Base-by-base conservation (phyloP, 805 yeast genomes). In the Metschnikowia bowlesiae region DNA sequence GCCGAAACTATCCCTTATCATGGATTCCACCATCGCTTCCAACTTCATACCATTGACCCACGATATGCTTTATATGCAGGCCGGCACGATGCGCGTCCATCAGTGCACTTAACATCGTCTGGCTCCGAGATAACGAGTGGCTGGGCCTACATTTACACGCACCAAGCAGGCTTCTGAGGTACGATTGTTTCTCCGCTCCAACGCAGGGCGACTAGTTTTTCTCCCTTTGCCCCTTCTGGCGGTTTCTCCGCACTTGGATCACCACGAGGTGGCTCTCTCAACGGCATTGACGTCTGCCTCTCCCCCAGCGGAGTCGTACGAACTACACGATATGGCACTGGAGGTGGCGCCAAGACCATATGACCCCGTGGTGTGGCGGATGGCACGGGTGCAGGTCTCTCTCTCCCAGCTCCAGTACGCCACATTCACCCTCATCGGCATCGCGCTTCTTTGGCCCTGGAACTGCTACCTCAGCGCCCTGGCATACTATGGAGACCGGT, bases 371-470 rank as follows among this genome's bases (percentile, higher is more conserved):
- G 55, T 62, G 36, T 44, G 60, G 45, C 43, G 50, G 8, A 34
- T 57, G 2, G 39, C 45, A 39, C 44, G 43, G 8, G 8, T 46
- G 28, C 32, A 28, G 32, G 54, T 56, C 40, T 55, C 56, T n/a
- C 56, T 69, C 13, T 65, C 73, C 2, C 69, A 64, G 53, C 59
- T 73, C 26, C 61, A 63, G 41, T 88, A 87, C 61, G 29, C 76
- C 9, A 80, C 92, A 0, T 89, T 85, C 60, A 68, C 82, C 26
- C 58, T 80, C 10, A 76, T 87, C 7, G 97, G 97, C 0, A 75
- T 89, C 11, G 85, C 96, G 1, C 73, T 86, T 18, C 74, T 92
- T 18, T 92, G 98, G 97, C 98, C 98, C 0, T 92, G 98, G 61
- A 94, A 92, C 72, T 83, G 94, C 58, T 85, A 91, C 55, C 68